A percentile compares a stretch with the other conserved stretches of the same genome.
phyloP scores from a whole-genome alignment of 306 rosid genomes.

The Rosa chinensis region DNA sequence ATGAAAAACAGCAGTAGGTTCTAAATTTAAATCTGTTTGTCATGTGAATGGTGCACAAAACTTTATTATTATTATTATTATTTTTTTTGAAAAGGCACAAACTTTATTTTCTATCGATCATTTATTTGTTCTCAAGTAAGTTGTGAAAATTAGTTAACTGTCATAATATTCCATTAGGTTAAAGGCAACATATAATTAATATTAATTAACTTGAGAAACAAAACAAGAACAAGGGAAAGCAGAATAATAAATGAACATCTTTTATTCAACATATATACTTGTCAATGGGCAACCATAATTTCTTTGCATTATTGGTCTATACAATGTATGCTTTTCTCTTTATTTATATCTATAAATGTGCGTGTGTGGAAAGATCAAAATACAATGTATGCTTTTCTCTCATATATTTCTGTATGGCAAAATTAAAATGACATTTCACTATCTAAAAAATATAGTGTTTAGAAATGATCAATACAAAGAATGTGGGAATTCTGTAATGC shows the following conservation, averaged over 20 bases:
- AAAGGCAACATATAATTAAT: too few relatives aligned
- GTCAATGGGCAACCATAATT: slow-evolving; percentile 8
- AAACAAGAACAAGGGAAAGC: slow-evolving; percentile 1
- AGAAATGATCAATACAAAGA: too few relatives aligned
- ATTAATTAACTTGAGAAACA: slow-evolving; percentile 3
- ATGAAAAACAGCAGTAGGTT: not conserved
- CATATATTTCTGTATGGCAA: too few relatives aligned
- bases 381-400: too few relatives aligned
- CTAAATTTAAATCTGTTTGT: too few relatives aligned
- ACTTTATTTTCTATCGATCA: not conserved
- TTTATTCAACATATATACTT: not conserved
- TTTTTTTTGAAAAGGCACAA: not conserved
- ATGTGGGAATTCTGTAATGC: not conserved
- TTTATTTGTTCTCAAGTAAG: not conserved
- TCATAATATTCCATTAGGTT: not conserved
- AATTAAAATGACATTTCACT: too few relatives aligned
- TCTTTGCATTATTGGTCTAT: not conserved
- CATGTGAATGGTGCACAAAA: not conserved
- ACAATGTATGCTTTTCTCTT: not conserved
- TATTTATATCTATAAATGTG: not conserved
- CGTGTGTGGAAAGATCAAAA: not conserved
- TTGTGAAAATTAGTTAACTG: slow-evolving; percentile 1
- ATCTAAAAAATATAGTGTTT: too few relatives aligned
- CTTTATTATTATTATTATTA: too few relatives aligned
- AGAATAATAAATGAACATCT: not conserved